Base-by-base conservation (phyloP, 352 stramenopile species). In the Phytophthora uliginosa region DNA sequence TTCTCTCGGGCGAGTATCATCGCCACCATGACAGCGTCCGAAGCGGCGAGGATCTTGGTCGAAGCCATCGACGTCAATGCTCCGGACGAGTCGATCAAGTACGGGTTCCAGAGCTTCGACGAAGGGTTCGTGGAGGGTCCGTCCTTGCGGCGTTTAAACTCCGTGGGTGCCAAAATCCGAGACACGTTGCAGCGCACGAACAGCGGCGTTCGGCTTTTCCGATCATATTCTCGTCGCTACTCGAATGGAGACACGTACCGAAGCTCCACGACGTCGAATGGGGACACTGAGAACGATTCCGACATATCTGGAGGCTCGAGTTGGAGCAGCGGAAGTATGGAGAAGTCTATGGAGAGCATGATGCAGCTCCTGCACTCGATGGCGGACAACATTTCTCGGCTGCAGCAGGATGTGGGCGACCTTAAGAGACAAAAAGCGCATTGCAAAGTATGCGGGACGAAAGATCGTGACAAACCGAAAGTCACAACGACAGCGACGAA, bases 51-150 rank as follows among this genome's bases (percentile, higher is more conserved):
- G 2, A 69, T 74, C 2, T 9, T 74, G 28, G 59, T 64, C 8
- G 58, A 74, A 40, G 54, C 56, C 2, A 74, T 74, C 8, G 60
- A 74, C 24, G 24, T 74, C 1, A 68, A 66, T 12, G 17, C 54
- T 12, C 59, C 59, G 3, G 61, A 75, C 12, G 61, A 62, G 15
- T 55, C 68, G 1, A 71, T 75, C 47, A 75, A 71, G 47, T 75
- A 63, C 22, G 68, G 68, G 1, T 75, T 75, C 38, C 60, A 75
- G 33, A 65, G 24, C 26, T 60, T 62, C n/a, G 55, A 66, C 3
- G 42, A 59, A 24, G 22, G 47, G 1, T 60, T 71, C 34, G 17
- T 65, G 3, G 53, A 63, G 18, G 63, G 56, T n/a, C 22, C 28
- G 22, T 45, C 40, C 10, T 22, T 71, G 18, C 47, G 63, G 6